Evolutionary conservation across 176 grass and related monocot genomes (phyloP).

Genomic region (Eragrostis curvula): DNA sequence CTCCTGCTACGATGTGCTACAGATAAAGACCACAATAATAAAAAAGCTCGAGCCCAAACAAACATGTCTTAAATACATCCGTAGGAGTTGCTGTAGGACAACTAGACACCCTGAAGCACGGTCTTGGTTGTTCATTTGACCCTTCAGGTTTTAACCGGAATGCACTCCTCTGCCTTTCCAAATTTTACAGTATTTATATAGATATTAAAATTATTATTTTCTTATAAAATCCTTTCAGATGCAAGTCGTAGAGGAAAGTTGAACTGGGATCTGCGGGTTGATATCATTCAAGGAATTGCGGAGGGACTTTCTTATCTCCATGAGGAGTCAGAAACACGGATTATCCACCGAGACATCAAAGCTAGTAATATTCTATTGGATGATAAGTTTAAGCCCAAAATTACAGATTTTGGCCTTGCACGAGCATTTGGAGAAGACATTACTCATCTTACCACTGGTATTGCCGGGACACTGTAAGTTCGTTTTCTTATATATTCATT

Average conservation of each 20-base stretch:
- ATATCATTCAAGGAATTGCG: slow-evolving; percentile 76
- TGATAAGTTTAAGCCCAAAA: slow-evolving; percentile 82
- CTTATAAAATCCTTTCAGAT: slow-evolving; percentile 46
- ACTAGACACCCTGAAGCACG: background rate
- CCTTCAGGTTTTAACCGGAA: background rate
- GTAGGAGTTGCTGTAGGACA: background rate
- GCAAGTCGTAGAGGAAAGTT: slow-evolving; percentile 59
- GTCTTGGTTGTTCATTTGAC: background rate
- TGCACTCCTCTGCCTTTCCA: background rate
- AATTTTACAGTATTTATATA: background rate
- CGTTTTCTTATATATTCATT: background rate
- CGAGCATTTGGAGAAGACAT: slow-evolving; percentile 66
- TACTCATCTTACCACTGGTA: slow-evolving; percentile 87
- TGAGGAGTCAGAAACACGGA: slow-evolving; percentile 76
- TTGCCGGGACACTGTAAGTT: slow-evolving; percentile 85
- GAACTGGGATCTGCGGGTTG: slow-evolving; percentile 64
- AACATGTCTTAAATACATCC: background rate
- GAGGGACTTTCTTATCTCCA: slow-evolving; percentile 92
- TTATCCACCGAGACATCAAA: slow-evolving; percentile 91
- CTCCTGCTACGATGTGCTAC: no score
- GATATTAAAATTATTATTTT: slow-evolving; percentile 15
- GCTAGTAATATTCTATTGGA: slow-evolving; percentile 93
- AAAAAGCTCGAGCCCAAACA: no score
- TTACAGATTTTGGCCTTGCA: slow-evolving; percentile 92
- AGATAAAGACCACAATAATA: no score